These are phyloP conservation scores for Decorospora gaudefroyi DNA, from an alignment of 2,329 filamentous ascomycete species.

Conservation along the genomic window DNA sequence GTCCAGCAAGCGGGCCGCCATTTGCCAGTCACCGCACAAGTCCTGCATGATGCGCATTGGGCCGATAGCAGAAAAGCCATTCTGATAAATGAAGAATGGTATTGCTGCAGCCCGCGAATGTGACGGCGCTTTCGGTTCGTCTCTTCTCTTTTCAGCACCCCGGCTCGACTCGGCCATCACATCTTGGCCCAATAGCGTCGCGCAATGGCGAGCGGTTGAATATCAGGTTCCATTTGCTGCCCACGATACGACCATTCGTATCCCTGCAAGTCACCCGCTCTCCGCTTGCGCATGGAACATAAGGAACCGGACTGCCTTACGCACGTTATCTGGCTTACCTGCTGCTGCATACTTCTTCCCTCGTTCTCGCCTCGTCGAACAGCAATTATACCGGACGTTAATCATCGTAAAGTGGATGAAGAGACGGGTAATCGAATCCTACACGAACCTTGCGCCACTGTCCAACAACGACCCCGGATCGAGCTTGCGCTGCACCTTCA, in stretches of 20 bases:
- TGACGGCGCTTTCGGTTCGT: constrained; percentile 37
- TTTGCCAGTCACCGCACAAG: constrained; percentile 36
- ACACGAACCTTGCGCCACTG: constrained; percentile 28
- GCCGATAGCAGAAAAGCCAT: constrained; percentile 16
- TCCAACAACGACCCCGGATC: constrained; percentile 27
- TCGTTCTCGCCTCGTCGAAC: constrained; percentile 8
- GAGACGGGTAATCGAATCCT: constrained; percentile 30
- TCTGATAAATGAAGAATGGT: constrained; percentile 24
- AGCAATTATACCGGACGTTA: constrained; percentile 17
- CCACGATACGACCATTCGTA: constrained; percentile 33
- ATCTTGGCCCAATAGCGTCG: constrained; percentile 48
- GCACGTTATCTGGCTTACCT: constrained; percentile 28
- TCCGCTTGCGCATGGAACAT: constrained; percentile 39
- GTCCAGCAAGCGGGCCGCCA: constrained; percentile 28
- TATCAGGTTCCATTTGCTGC: constrained; percentile 44
- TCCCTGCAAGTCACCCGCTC: constrained; percentile 40
- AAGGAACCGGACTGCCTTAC: constrained; percentile 40
- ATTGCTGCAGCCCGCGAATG: constrained; percentile 32
- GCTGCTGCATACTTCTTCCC: constrained; percentile 10
- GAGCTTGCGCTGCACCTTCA: constrained; percentile 33
- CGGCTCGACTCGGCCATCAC: constrained; percentile 42
- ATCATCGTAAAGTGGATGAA: constrained; percentile 19
- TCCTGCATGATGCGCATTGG: constrained; percentile 29
- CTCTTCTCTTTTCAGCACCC: constrained; percentile 28
- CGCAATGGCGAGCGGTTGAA: constrained; percentile 42